Evolutionary conservation across 192 early-diverging fungal species (phyloP).

Genomic region (Gamsiella multidivaricata): DNA sequence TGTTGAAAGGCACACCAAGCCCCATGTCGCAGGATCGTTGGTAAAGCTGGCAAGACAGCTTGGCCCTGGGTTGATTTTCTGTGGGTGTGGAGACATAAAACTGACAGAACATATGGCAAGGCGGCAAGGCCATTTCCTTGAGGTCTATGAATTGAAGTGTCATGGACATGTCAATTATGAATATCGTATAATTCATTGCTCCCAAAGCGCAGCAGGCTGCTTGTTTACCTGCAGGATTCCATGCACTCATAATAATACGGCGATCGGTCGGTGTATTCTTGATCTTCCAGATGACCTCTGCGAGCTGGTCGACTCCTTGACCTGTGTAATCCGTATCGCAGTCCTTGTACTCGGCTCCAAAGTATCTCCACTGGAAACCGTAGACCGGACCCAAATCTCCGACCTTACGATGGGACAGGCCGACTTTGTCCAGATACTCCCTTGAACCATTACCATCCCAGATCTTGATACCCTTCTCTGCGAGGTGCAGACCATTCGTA

Average conservation of each 20-base stretch:
- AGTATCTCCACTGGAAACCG: slow-evolving; percentile 99
- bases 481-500: slow-evolving; percentile 83
- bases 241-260: slow-evolving; percentile 93
- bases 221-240: slow-evolving; percentile 92
- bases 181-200: too few species aligned
- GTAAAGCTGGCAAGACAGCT: slow-evolving; percentile 93
- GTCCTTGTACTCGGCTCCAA: slow-evolving; percentile 91
- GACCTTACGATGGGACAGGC: slow-evolving; percentile 76
- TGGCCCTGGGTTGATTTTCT: slow-evolving; percentile 57
- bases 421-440: slow-evolving; percentile 87
- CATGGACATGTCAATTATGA: not conserved
- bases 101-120: slow-evolving; percentile 97
- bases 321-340: slow-evolving; percentile 89
- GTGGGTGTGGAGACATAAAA: slow-evolving; percentile 90
- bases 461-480: slow-evolving; percentile 80
- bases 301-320: slow-evolving; percentile 93
- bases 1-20: slow-evolving; percentile 98
- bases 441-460: slow-evolving; percentile 95
- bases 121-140: slow-evolving; percentile 91
- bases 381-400: slow-evolving; percentile 97
- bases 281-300: slow-evolving; percentile 88
- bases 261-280: slow-evolving; percentile 87
- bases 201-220: too few species aligned
- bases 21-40: slow-evolving; percentile 97
- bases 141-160: slow-evolving; percentile 67